Evolutionary conservation across 2,329 filamentous ascomycete species (phyloP).

Genomic region (Ophiobolus disseminans): DNA sequence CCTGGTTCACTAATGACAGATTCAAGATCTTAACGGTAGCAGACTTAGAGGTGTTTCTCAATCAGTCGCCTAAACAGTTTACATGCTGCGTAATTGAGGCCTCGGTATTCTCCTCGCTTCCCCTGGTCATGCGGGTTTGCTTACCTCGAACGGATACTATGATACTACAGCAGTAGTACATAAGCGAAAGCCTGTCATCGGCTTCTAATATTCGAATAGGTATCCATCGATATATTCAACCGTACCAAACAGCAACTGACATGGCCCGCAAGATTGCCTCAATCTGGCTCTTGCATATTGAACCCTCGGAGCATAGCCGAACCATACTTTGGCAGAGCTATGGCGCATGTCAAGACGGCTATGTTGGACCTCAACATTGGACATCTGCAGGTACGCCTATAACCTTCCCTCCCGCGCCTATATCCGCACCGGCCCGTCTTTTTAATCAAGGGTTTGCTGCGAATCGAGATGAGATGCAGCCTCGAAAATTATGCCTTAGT

Average conservation of each 20-base stretch:
- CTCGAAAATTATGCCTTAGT: neutral
- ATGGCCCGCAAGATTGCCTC: constrained; percentile 21
- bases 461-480: constrained; percentile 7
- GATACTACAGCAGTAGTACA: too few species aligned
- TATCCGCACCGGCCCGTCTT: constrained; percentile 12
- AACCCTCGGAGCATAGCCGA: constrained; percentile 33
- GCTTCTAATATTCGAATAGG: constrained; percentile 6
- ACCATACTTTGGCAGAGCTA: constrained; percentile 20
- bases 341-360: constrained; percentile 23
- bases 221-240: neutral
- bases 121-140: too few species aligned
- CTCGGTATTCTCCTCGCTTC: too few species aligned
- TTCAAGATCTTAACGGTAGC: constrained; percentile 18
- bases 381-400: constrained; percentile 37
- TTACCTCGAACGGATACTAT: too few species aligned
- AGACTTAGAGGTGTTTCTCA: neutral
- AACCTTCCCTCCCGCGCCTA: constrained; percentile 16
- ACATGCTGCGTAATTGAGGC: neutral
- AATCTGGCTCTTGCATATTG: constrained; percentile 28
- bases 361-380: constrained; percentile 21
- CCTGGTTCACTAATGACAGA: constrained; percentile 19
- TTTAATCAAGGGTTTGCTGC: constrained; percentile 2
- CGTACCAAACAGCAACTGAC: constrained; percentile 17
- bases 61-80: neutral
- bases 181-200: too few species aligned